Percentiles rank a stretch among this genome's conserved stretches.
These are phyloP conservation scores for Noccaea caerulescens DNA, from an alignment of 345 rosid species.

Conservation along the genomic window DNA sequence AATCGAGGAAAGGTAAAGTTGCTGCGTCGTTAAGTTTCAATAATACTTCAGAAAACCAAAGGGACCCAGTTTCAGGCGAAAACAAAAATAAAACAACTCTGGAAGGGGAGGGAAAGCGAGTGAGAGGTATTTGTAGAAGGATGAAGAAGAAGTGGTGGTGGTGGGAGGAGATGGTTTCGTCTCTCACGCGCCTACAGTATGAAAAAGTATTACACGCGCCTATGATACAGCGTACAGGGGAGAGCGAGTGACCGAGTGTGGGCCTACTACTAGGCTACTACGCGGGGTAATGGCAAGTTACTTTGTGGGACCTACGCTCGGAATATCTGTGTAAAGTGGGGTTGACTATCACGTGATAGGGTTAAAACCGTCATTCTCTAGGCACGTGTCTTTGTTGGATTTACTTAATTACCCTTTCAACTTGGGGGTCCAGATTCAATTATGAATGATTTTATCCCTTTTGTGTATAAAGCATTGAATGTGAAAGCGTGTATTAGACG, in stretches of 20 bases:
- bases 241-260: conserved; percentile 15
- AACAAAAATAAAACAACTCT: background rate
- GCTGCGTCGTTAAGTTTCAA: conserved; percentile 55
- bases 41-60: conserved; percentile 36
- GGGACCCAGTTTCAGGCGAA: conserved; percentile 46
- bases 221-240: conserved; percentile 12
- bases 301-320: conserved; percentile 25
- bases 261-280: conserved; percentile 32
- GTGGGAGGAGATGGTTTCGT: conserved; percentile 21
- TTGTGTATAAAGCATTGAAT: conserved; percentile 9
- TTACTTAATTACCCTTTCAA: conserved; percentile 26
- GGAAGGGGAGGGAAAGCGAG: conserved; percentile 19
- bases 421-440: background rate
- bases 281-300: conserved; percentile 12
- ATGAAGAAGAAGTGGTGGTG: conserved; percentile 26
- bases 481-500: conserved; percentile 34
- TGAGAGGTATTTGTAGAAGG: conserved; percentile 48
- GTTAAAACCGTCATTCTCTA: conserved; percentile 5
- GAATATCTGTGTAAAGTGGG: conserved; percentile 26
- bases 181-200: conserved; percentile 34
- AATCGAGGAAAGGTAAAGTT: conserved; percentile 10
- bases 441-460: conserved; percentile 1
- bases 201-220: conserved; percentile 30
- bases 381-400: background rate
- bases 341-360: conserved; percentile 39